A percentile compares a stretch with the other conserved stretches of the same genome.
phyloP scores from a whole-genome alignment of 2,329 filamentous ascomycete species.

The Dactylellina leptospora region DNA sequence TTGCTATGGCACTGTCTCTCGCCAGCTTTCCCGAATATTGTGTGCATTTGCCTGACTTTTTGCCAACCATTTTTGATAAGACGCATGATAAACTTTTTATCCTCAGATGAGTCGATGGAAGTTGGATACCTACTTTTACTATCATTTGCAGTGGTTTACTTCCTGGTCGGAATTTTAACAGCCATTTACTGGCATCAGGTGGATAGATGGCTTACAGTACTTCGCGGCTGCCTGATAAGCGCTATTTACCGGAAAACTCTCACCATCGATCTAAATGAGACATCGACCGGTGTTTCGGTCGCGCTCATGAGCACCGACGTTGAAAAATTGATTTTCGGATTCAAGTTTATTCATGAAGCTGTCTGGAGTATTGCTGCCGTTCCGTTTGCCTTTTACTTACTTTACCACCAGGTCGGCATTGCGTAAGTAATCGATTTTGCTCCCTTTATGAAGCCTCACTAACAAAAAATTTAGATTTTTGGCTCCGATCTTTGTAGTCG shows the following conservation, averaged over 20 bases:
- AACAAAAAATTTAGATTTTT: constrained; percentile 1
- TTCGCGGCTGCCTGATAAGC: constrained; percentile 59
- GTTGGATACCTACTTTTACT: constrained; percentile 16
- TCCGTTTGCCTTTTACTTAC: constrained; percentile 58
- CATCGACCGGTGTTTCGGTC: constrained; percentile 61
- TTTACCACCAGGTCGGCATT: constrained; percentile 58
- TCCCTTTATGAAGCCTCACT: constrained; percentile 52
- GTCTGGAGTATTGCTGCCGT: constrained; percentile 60
- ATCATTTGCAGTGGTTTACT: constrained; percentile 7
- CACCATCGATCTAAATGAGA: constrained; percentile 57
- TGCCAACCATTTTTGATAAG: constrained; percentile 58
- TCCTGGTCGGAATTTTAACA: constrained; percentile 39
- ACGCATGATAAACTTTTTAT: constrained; percentile 48
- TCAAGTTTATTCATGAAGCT: constrained; percentile 60
- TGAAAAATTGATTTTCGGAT: constrained; percentile 61
- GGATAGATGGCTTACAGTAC: constrained; percentile 57
- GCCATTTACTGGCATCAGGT: constrained; percentile 55
- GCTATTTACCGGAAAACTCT: constrained; percentile 60
- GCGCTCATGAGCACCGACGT: constrained; percentile 65
- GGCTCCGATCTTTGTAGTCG: constrained; percentile 1
- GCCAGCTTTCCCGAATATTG: constrained; percentile 56
- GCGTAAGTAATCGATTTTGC: constrained; percentile 55
- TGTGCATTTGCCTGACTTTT: constrained; percentile 57
- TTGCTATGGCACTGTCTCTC: background rate
- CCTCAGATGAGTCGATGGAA: constrained; percentile 15